Evolutionary conservation across 257 asterid genomes (phyloP).

Genomic region (Plantago major): DNA sequence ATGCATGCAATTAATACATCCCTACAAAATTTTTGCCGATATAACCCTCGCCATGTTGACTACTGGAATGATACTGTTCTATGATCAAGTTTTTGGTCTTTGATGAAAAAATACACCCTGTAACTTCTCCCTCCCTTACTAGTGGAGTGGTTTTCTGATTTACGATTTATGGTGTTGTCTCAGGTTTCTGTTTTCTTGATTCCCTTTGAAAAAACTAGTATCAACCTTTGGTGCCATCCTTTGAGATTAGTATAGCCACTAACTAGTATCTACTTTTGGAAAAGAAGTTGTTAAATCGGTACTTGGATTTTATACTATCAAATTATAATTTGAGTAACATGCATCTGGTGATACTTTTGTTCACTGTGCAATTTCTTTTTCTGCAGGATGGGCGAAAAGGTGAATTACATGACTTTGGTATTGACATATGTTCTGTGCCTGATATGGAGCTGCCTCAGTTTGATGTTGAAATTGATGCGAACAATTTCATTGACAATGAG

Average conservation of each 20-base stretch:
- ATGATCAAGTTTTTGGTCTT: neutral
- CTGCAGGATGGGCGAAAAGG: slow-evolving; percentile 38
- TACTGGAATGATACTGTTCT: neutral
- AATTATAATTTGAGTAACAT: neutral
- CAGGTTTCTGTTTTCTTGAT: too few species aligned
- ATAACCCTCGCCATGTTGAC: neutral
- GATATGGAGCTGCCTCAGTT: slow-evolving; percentile 31
- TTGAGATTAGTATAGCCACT: too few species aligned
- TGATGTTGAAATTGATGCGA: slow-evolving; percentile 31
- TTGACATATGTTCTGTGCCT: slow-evolving; percentile 34
- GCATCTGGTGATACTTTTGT: slow-evolving; percentile 6
- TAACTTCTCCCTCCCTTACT: slow-evolving; percentile 6
- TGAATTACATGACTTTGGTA: slow-evolving; percentile 38
- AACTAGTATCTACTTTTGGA: too few species aligned
- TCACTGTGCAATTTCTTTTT: slow-evolving; percentile 16
- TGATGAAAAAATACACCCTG: neutral
- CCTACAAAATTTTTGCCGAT: neutral
- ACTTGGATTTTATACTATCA: neutral
- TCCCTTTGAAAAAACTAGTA: too few species aligned
- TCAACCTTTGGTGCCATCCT: too few species aligned
- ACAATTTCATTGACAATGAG: slow-evolving; percentile 25
- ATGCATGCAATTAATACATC: neutral
- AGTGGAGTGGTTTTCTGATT: too few species aligned
- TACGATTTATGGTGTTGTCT: too few species aligned
- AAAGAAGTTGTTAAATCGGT: too few species aligned